Conservation (phyloP, 306 rosid genomes). For the Dryas alaskensis region DNA sequence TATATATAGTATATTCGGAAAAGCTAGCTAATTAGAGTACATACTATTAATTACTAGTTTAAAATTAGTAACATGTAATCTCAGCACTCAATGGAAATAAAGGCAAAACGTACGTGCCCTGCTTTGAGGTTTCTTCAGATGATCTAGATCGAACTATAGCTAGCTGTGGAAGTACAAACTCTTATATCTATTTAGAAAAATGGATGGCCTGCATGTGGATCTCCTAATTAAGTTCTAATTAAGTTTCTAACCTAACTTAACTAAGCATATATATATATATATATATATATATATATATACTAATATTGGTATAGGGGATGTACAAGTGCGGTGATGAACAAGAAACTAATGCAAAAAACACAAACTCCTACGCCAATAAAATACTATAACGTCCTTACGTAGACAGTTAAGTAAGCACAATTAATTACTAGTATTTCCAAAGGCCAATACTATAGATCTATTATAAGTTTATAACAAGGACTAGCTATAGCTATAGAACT, state of each 20-base stretch:
- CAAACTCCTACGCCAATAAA: slow-evolving; percentile 3
- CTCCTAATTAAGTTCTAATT: background rate
- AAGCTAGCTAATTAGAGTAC: too few relatives aligned
- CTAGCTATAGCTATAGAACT: background rate
- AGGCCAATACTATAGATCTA: background rate
- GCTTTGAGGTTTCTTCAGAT: slow-evolving; percentile 9
- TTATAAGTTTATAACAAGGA: background rate
- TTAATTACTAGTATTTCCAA: background rate
- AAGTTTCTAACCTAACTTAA: slow-evolving; percentile 40
- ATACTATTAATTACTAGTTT: background rate
- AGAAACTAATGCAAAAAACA: slow-evolving; percentile 3
- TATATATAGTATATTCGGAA: background rate
- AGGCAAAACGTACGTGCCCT: slow-evolving; percentile 27
- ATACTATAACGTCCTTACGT: background rate
- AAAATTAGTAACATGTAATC: slow-evolving; percentile 2
- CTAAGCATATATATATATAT: slow-evolving; percentile 7
- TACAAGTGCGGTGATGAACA: background rate
- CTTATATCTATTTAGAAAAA: background rate
- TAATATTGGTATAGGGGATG: too few relatives aligned
- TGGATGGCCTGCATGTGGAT: background rate
- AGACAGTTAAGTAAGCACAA: slow-evolving; percentile 3
- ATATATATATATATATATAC: background rate
- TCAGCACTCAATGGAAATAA: slow-evolving; percentile 11
- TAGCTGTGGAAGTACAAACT: slow-evolving; percentile 25
- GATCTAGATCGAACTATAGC: background rate